phyloP scores from a whole-genome alignment of 2,329 filamentous ascomycete species.

The Calonectria hawksworthii region DNA sequence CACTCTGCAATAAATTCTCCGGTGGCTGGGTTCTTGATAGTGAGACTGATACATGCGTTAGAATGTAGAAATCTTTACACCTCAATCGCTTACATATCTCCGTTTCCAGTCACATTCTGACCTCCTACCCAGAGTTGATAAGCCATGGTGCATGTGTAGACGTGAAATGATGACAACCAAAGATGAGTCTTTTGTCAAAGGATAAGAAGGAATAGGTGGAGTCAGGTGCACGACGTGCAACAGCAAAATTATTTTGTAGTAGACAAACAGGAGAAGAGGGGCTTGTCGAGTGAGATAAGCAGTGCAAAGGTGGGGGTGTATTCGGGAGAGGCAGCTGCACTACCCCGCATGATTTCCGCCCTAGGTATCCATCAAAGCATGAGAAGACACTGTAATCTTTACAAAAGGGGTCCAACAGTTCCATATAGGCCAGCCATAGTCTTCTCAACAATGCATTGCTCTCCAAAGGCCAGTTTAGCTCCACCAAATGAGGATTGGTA shows the following conservation, averaged over 20 bases:
- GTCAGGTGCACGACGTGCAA: neutral
- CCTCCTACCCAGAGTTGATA: conserved; percentile 45
- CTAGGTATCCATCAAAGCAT: neutral
- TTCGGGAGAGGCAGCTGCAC: neutral
- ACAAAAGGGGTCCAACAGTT: neutral
- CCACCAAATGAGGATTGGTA: neutral
- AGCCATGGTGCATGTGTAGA: neutral
- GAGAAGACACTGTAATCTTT: neutral
- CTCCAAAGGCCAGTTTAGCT: neutral
- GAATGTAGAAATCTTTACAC: neutral
- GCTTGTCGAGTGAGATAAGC: neutral
- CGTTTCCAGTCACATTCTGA: conserved; percentile 51
- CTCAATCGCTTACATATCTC: conserved; percentile 59
- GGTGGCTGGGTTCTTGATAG: conserved; percentile 67
- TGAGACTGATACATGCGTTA: conserved; percentile 55
- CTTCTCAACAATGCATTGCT: neutral
- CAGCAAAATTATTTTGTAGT: neutral
- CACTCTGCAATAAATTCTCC: conserved; percentile 66
- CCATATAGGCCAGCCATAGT: neutral
- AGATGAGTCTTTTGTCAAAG: neutral
- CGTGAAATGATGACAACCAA: neutral
- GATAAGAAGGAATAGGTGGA: neutral
- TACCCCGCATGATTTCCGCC: neutral
- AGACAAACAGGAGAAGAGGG: neutral
- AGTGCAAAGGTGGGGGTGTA: neutral